Evolutionary conservation across 176 grass and related monocot species (phyloP).

Genomic region (Paspalum vaginatum): DNA sequence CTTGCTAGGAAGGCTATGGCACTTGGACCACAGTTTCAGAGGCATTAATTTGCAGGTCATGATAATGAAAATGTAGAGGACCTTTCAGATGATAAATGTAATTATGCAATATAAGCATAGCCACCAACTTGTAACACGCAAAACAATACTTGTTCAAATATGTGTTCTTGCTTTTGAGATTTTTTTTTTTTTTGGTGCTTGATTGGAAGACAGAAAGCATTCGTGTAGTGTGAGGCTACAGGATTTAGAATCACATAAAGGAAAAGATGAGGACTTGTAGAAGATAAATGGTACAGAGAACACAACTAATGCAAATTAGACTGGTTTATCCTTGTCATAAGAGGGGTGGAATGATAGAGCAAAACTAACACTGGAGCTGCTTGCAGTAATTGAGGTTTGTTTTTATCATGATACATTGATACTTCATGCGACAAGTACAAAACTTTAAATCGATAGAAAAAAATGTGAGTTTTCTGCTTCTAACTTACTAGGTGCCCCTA

Average conservation of each 20-base stretch:
- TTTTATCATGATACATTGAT: too few relatives aligned
- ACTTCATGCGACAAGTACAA: too few relatives aligned
- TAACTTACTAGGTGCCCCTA: neutral
- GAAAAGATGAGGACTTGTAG: neutral
- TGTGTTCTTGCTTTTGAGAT: neutral
- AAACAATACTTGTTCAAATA: neutral
- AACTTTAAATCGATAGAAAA: too few relatives aligned
- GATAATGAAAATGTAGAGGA: neutral
- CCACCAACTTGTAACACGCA: neutral
- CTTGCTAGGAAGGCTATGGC: neutral
- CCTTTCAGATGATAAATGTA: slow-evolving; percentile 18
- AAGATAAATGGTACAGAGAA: neutral
- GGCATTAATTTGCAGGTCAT: neutral
- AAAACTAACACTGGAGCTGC: neutral
- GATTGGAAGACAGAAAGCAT: neutral
- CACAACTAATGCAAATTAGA: neutral
- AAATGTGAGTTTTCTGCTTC: neutral
- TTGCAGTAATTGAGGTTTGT: slow-evolving; percentile 7
- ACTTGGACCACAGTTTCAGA: neutral
- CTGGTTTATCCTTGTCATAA: neutral
- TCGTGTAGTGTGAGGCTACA: slow-evolving; percentile 1
- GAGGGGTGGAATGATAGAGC: neutral
- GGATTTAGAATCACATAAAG: neutral
- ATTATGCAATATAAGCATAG: neutral
- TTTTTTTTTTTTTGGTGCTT: slow-evolving; percentile 2